Evolutionary conservation across 108 stramenopile genomes (phyloP), one percentile per base, ranked within the genome.

Genomic region (Pseudonitzschia multiseries): DNA sequence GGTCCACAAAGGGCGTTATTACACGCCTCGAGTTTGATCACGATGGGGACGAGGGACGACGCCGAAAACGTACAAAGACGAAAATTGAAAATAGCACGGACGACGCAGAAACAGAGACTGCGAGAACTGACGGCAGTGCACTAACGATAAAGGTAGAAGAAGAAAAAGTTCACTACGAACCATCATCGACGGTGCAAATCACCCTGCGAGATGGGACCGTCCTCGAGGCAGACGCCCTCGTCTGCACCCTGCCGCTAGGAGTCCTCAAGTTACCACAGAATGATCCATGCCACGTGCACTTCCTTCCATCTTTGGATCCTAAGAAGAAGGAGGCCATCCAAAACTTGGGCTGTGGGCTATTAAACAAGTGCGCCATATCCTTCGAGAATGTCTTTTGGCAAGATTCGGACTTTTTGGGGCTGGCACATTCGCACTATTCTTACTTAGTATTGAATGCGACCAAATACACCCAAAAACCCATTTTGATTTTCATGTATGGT

Each of bases 201-300:
- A 87, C 80, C 0, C 74, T 87, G 26, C 76, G 73, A 24, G 68
- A 82, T 76, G 89, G 89, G 13, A 70, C 84, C 18, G 87, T 89
- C 2, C 67, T 94, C 56, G 87, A 92, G 71, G 91, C 88, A 12
- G 89, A 94, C 78, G 84, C 86, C 20, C 85, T 94, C 27, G 76
- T 97, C 44, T 88, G 92, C 26, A 94, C 97, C 14, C 63, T 94
- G 20, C 97, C 97, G 24, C 76, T 96, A 33, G 94, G 94, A 6
- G 87, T 96, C 46, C 75, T 97, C 51, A 94, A 95, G 53, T 36
- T 87, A 18, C 83, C 87, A 44, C 68, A 33, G 24, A 71, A 72
- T 12, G 32, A 70, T 18, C 82, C 85, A 0, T 83, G 86, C 0
- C 82, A 88, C 52, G 75, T 95, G 18, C 61, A 75, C 20, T 96